Evolutionary conservation across 306 rosid genomes (phyloP).

Genomic region (Psophocarpus tetragonolobus): DNA sequence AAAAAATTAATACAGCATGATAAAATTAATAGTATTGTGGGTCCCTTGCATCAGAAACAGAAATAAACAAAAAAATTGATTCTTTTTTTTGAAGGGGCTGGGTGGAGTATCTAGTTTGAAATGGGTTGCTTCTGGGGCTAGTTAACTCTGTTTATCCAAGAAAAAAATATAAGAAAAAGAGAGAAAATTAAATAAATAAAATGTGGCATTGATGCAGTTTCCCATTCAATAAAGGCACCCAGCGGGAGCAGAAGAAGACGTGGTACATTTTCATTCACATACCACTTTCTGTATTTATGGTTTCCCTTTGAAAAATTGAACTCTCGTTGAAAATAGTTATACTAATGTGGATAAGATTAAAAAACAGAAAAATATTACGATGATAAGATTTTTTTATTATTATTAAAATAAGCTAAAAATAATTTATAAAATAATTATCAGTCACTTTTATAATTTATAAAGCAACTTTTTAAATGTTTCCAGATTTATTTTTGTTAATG

Average conservation of each 20-base stretch:
- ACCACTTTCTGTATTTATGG: background rate
- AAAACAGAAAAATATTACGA: no score
- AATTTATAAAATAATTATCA: background rate
- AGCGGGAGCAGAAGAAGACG: constrained; percentile 6
- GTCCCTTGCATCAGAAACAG: no score
- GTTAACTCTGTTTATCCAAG: background rate
- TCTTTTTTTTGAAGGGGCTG: background rate
- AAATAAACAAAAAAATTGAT: no score
- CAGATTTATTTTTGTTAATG: background rate
- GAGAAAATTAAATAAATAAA: background rate
- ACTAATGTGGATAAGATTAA: no score
- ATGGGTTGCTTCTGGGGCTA: background rate
- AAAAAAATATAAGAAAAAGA: background rate
- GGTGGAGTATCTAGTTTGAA: background rate
- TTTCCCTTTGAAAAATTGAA: background rate
- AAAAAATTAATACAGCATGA: no score
- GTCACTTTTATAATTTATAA: background rate
- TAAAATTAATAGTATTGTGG: no score
- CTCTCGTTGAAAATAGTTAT: background rate
- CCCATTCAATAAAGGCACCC: constrained; percentile 10
- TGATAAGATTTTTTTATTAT: background rate
- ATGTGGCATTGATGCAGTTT: constrained; percentile 15
- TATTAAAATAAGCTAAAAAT: background rate
- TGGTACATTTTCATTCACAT: constrained; percentile 28
- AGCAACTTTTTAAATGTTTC: background rate